Conservation (phyloP, 1,284 basidiomycete genomes). For the Phlebopus sp. region DNA sequence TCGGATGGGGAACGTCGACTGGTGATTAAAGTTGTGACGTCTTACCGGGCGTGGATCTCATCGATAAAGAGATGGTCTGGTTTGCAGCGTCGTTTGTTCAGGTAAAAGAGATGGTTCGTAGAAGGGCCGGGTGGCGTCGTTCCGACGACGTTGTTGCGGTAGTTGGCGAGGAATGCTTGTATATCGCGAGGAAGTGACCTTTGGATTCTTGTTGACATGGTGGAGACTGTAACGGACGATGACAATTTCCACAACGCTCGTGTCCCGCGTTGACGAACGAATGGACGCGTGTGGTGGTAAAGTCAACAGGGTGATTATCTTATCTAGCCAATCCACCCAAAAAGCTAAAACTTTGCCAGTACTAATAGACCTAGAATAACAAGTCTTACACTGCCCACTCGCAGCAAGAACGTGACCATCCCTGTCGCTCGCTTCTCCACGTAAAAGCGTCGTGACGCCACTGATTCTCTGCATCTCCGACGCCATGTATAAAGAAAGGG, state of each 20-base stretch:
- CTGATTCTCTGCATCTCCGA: too few relatives aligned
- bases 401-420: too few relatives aligned
- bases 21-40: background rate
- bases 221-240: slow-evolving; percentile 12
- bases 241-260: too few relatives aligned
- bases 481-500: background rate
- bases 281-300: too few relatives aligned
- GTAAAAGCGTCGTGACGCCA: background rate
- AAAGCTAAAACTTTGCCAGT: slow-evolving; percentile 21
- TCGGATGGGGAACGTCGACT: background rate
- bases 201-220: slow-evolving; percentile 13
- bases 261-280: too few relatives aligned
- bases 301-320: background rate
- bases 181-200: slow-evolving; percentile 50
- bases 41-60: slow-evolving; percentile 59
- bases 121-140: slow-evolving; percentile 36
- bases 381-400: too few relatives aligned
- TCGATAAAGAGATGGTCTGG: slow-evolving; percentile 64
- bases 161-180: slow-evolving; percentile 59
- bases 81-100: slow-evolving; percentile 50
- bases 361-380: too few relatives aligned
- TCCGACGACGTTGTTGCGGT: slow-evolving; percentile 42
- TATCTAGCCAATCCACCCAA: slow-evolving; percentile 8
- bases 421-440: background rate
- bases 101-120: slow-evolving; percentile 65